A percentile compares a stretch with the other conserved stretches of the same genome.
These are phyloP conservation scores for Pythium rishiriense DNA, from an alignment of 352 stramenopile genomes.

Conservation along the genomic window DNA sequence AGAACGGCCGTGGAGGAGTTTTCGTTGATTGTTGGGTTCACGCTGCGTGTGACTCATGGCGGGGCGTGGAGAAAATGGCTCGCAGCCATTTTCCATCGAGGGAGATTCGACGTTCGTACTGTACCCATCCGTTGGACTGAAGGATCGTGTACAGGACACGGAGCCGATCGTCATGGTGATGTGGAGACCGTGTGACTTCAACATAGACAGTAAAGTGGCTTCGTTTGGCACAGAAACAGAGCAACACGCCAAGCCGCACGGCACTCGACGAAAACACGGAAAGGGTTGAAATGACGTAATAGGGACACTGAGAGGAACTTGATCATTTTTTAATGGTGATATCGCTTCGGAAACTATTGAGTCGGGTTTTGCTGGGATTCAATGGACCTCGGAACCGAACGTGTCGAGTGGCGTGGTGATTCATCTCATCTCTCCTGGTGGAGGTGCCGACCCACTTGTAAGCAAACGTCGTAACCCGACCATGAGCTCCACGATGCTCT, in stretches of 20 bases:
- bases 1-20: too few relatives aligned
- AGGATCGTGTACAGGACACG: too few relatives aligned
- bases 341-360: too few relatives aligned
- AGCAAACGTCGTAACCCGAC: too few relatives aligned
- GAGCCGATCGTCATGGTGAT: background rate
- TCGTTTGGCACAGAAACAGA: background rate
- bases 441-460: too few relatives aligned
- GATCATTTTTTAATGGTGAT: too few relatives aligned
- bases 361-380: too few relatives aligned
- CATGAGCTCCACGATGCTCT: too few relatives aligned
- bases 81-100: background rate
- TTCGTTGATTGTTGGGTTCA: background rate
- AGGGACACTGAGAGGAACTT: too few relatives aligned
- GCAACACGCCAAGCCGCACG: background rate
- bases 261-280: background rate
- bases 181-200: background rate
- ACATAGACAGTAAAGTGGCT: background rate
- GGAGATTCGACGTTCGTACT: background rate
- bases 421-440: too few relatives aligned
- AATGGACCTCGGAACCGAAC: too few relatives aligned
- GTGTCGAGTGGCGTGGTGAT: too few relatives aligned
- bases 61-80: background rate
- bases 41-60: background rate
- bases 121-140: background rate
- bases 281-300: constrained; percentile 18